A percentile compares a stretch with the other conserved stretches of the same genome.
phyloP scores from a whole-genome alignment of 148 eudicot genomes.

The Vaccinium darrowii region DNA sequence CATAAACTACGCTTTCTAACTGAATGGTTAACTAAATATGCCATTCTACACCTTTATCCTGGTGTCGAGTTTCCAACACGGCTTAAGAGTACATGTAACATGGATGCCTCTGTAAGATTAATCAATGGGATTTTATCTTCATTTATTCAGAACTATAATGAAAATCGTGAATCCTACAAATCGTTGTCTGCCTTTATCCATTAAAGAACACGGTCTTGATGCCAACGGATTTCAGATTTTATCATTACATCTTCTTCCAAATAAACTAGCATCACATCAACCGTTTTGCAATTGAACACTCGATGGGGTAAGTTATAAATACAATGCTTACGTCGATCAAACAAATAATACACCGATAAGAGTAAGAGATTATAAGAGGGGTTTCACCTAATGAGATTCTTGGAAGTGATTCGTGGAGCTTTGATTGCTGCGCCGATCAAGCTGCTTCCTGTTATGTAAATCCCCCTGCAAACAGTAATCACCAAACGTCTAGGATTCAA shows the following conservation, averaged over 20 bases:
- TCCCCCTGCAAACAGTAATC: conserved; percentile 56
- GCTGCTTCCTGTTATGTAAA: conserved; percentile 96
- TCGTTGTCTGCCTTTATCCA: not conserved
- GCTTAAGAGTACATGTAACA: not conserved
- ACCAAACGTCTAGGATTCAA: not conserved
- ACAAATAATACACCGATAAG: not conserved
- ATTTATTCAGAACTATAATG: not conserved
- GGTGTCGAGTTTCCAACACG: not conserved
- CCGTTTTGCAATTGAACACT: not conserved
- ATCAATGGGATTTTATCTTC: not conserved
- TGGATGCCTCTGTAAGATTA: not conserved
- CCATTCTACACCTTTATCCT: not conserved
- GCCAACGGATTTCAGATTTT: not conserved
- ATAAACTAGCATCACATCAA: not conserved
- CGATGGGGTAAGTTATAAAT: too few relatives aligned
- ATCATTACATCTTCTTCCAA: not conserved
- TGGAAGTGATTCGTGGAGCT: conserved; percentile 97
- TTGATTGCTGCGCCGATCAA: conserved; percentile 97
- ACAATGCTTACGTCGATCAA: not conserved
- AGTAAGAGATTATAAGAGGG: not conserved
- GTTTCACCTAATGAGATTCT: conserved; percentile 85
- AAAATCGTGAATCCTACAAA: not conserved
- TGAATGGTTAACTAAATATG: not conserved
- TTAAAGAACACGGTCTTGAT: not conserved
- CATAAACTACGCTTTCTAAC: not conserved